Base-by-base conservation (phyloP, 2,329 filamentous ascomycete species). In the Alternaria brassicae region DNA sequence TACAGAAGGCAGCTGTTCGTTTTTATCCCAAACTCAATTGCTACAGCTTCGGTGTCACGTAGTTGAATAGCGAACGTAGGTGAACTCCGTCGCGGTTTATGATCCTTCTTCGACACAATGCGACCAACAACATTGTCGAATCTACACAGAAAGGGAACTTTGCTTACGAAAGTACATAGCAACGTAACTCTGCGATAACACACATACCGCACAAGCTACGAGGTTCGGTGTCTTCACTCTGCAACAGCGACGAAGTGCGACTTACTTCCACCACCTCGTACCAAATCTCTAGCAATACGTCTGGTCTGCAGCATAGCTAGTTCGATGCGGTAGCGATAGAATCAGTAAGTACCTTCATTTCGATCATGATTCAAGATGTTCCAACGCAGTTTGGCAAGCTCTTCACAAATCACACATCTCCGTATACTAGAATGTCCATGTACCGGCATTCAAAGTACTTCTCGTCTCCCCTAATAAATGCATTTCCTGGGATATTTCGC, bases 281-380 rank as follows among this genome's bases (percentile, higher is more conserved):
- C 32, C 44, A 15, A 34, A 32, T 41, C 17, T 15, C 40, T 30
- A 40, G 19, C 45, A 10, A 59, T 36, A 42, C 34, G 23, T 57
- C 36, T 17, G 17, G 27, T 44, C 34, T 30, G 44, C 37, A 28
- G 32, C 42, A 49, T 36, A 60, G 17, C 51, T 53, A 54, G 50
- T 48, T 60, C 48, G 37, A 67, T 67, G 65, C 53, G 58, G 65
- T 62, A 61, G 56, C 53, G 36, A 62, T 25, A 39, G 19, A 44
- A 12, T 36, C 45, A 50, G 65, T 66, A 36, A 64, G 63, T 60
- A 21, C 12, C 5, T 32, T n/a, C 17, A 45, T 2, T 27, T 9
- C 39, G 34, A 12, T 17, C 13, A 56, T n/a, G 41, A 12, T n/a
- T 6, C 21, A 39, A 12, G 10, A n/a, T 7, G 13, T 37, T n/a